Evolutionary conservation across 768 basidiomycete species (phyloP).

Genomic region (Leucosporidium creatinivorum): DNA sequence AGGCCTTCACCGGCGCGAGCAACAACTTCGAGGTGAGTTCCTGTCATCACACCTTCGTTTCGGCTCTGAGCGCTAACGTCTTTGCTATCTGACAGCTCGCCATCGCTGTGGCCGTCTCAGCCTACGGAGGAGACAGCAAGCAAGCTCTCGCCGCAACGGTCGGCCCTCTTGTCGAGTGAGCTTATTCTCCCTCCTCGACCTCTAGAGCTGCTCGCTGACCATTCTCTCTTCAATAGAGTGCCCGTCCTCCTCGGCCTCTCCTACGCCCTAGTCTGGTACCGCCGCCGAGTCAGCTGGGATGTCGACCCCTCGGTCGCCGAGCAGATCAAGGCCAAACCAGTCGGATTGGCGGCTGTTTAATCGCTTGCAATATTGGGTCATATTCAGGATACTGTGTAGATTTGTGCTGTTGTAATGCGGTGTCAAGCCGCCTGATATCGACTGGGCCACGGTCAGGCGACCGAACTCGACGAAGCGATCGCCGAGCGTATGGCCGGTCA

Average conservation of each 20-base stretch:
- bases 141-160: conserved; percentile 71
- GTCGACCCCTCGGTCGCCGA: not conserved
- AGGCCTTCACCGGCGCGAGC: conserved; percentile 40
- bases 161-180: conserved; percentile 42
- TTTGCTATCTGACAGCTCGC: conserved; percentile 51
- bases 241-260: conserved; percentile 65
- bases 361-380: too few relatives aligned
- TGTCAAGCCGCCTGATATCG: too few relatives aligned
- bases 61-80: too few relatives aligned
- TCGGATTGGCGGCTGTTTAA: too few relatives aligned
- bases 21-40: conserved; percentile 44
- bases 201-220: not conserved
- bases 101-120: conserved; percentile 70
- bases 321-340: not conserved
- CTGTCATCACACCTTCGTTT: too few relatives aligned
- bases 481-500: too few relatives aligned
- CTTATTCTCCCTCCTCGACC: not conserved
- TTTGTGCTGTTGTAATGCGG: too few relatives aligned
- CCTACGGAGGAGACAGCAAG: conserved; percentile 67
- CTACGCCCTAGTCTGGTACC: conserved; percentile 55
- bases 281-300: conserved; percentile 47
- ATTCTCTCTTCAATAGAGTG: conserved; percentile 43
- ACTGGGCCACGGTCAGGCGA: too few relatives aligned
- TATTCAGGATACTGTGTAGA: too few relatives aligned
- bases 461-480: too few relatives aligned